Evolutionary conservation across 768 basidiomycete genomes (phyloP).

Genomic region (Suillus plorans): DNA sequence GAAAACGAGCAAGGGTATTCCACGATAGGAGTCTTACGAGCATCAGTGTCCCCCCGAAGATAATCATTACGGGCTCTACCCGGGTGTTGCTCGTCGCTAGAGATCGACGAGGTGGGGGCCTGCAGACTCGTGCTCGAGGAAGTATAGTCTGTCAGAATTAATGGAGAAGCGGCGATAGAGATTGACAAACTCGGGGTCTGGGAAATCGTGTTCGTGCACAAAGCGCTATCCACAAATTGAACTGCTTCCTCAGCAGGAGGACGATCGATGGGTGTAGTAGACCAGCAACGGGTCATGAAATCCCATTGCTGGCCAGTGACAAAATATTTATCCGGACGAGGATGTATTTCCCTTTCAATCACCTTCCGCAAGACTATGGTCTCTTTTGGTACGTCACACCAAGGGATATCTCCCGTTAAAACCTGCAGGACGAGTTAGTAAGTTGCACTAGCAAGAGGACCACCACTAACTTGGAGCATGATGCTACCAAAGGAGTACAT

Average conservation of each 20-base stretch:
- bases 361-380: not conserved
- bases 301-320: not conserved
- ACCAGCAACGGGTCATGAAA: not conserved
- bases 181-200: constrained; percentile 47
- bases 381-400: not conserved
- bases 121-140: constrained; percentile 34
- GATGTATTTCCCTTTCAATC: not conserved
- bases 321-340: not conserved
- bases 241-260: not conserved
- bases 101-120: constrained; percentile 46
- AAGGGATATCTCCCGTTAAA: not conserved
- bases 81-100: constrained; percentile 37
- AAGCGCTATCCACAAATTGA: not conserved
- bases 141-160: too few relatives aligned
- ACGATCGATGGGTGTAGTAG: not conserved
- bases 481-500: not conserved
- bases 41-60: constrained; percentile 23
- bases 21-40: constrained; percentile 20
- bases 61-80: constrained; percentile 20
- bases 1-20: not conserved
- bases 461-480: not conserved
- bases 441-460: not conserved
- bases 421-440: not conserved
- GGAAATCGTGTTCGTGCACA: constrained; percentile 35
- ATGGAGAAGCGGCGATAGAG: constrained; percentile 27